Percentiles rank a stretch among this genome's conserved stretches.
Evolutionary conservation across 805 yeast genomes (phyloP).

Genomic region (Candida krabiensis): DNA sequence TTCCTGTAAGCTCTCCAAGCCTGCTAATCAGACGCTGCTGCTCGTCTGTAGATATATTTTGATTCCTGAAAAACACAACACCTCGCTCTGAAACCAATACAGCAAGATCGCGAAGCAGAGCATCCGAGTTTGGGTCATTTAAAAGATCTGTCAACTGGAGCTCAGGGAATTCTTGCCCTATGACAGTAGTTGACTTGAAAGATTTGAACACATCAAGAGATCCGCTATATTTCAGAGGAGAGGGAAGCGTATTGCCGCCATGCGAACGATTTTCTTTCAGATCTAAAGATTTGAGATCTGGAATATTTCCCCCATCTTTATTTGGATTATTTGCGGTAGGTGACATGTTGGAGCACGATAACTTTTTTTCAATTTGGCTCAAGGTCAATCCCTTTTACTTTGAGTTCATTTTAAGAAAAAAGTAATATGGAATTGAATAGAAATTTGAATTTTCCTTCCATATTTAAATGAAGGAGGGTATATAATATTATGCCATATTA

Average conservation of each 20-base stretch:
- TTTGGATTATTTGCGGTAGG: too few relatives aligned
- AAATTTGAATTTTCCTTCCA: too few relatives aligned
- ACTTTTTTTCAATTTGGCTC: too few relatives aligned
- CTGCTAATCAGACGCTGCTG: not conserved
- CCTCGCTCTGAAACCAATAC: constrained; percentile 2
- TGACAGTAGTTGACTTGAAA: constrained; percentile 1
- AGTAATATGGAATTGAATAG: too few relatives aligned
- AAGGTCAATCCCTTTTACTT: too few relatives aligned
- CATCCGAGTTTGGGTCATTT: not conserved
- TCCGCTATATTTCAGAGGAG: constrained; percentile 1
- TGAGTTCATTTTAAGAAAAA: too few relatives aligned
- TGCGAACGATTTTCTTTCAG: too few relatives aligned
- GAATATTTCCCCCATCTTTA: too few relatives aligned
- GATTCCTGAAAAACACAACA: constrained; percentile 3
- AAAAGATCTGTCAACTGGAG: constrained; percentile 1
- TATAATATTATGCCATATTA: too few relatives aligned
- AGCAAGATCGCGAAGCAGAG: constrained; percentile 1
- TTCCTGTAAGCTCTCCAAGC: constrained; percentile 2
- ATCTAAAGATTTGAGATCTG: too few relatives aligned
- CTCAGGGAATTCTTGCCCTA: constrained; percentile 2
- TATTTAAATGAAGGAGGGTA: too few relatives aligned
- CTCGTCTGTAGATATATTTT: not conserved
- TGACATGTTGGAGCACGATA: too few relatives aligned
- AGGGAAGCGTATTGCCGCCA: constrained; percentile 6
- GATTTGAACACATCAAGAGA: not conserved